These are phyloP conservation scores for Peziza echinospora DNA, from an alignment of 495 filamentous ascomycete species.

Conservation along the genomic window DNA sequence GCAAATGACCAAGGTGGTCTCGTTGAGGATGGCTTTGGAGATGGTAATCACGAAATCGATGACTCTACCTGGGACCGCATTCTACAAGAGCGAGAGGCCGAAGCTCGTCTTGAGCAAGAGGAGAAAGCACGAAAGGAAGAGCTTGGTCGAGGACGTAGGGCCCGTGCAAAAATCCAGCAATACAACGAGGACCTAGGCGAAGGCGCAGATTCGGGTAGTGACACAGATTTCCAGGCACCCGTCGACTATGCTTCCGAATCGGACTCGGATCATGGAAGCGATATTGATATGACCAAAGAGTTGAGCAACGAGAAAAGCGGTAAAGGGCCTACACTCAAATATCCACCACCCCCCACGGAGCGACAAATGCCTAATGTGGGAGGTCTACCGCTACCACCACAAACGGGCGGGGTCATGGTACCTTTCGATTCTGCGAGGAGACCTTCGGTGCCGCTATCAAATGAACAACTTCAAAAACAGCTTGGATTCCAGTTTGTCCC, in stretches of 20 bases:
- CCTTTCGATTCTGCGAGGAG: neutral
- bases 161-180: slow-evolving; percentile 22
- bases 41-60: slow-evolving; percentile 33
- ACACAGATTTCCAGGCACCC: neutral
- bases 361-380: too few relatives aligned
- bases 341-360: neutral
- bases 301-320: neutral
- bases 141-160: slow-evolving; percentile 59
- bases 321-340: neutral
- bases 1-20: slow-evolving; percentile 44
- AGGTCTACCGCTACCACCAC: neutral
- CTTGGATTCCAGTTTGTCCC: neutral
- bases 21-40: slow-evolving; percentile 30
- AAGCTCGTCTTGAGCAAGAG: slow-evolving; percentile 44
- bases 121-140: slow-evolving; percentile 32
- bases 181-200: slow-evolving; percentile 26
- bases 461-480: neutral
- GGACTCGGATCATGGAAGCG: neutral
- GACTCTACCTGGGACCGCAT: slow-evolving; percentile 71
- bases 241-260: slow-evolving; percentile 1
- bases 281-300: neutral
- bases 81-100: slow-evolving; percentile 55
- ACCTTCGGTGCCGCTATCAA: neutral
- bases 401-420: neutral
- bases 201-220: slow-evolving; percentile 2